These are phyloP conservation scores for Aspergillus oerlinghausenensis DNA, from an alignment of 2,329 filamentous ascomycete genomes.

Conservation along the genomic window DNA sequence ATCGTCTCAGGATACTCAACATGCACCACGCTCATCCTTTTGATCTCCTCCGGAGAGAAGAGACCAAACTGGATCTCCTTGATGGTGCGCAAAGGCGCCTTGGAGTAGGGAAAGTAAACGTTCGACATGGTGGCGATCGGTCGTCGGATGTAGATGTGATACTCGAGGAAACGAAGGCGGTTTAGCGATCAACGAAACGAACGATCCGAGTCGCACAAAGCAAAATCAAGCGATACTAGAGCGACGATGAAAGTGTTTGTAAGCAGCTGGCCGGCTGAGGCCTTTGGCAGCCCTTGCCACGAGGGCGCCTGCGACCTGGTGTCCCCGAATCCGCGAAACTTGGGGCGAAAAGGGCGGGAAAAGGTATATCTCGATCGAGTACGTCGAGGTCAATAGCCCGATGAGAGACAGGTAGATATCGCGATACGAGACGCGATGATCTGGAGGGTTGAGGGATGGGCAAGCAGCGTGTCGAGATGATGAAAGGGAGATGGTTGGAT, in stretches of 20 bases:
- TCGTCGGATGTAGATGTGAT: conserved; percentile 18
- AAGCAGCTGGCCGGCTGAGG: conserved; percentile 40
- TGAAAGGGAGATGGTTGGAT: conserved; percentile 40
- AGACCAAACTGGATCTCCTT: conserved; percentile 99
- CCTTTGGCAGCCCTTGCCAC: conserved; percentile 46
- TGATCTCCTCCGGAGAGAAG: conserved; percentile 96
- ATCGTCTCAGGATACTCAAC: conserved; percentile 99
- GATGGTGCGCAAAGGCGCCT: conserved; percentile 93
- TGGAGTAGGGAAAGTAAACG: conserved; percentile 83
- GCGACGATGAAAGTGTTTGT: conserved; percentile 30
- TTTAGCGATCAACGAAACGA: conserved; percentile 9
- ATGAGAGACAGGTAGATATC: conserved; percentile 29
- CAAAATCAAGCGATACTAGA: conserved; percentile 2
- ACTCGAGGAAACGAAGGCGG: conserved; percentile 7
- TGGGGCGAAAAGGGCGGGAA: conserved; percentile 24
- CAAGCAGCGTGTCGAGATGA: conserved; percentile 29
- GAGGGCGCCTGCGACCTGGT: conserved; percentile 41
- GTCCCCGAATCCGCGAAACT: conserved; percentile 35
- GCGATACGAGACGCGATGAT: conserved; percentile 41
- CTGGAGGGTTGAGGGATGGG: conserved; percentile 29
- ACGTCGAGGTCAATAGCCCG: conserved; percentile 21
- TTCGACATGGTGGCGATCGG: conserved; percentile 72
- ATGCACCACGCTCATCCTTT: conserved; percentile 95
- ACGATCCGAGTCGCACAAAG: conserved; percentile 10
- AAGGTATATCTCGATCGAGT: conserved; percentile 21